phyloP scores from a whole-genome alignment of 2,329 filamentous ascomycete genomes.

The Sporothrix inflata region DNA sequence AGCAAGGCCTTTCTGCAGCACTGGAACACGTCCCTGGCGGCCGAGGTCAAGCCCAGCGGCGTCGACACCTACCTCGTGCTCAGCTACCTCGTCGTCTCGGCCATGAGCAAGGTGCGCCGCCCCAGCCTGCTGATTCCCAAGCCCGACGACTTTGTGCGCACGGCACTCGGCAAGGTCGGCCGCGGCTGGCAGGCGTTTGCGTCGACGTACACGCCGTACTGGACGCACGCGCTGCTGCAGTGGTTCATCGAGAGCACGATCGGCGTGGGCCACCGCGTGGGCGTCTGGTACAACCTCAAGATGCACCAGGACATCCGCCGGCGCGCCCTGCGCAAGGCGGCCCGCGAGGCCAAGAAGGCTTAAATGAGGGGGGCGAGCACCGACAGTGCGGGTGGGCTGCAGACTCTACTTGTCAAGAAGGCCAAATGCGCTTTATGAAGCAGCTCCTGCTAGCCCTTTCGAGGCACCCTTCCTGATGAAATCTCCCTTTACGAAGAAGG shows the following conservation, averaged over 20 bases:
- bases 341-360: conserved; percentile 75
- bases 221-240: conserved; percentile 87
- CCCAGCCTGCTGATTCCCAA: conserved; percentile 77
- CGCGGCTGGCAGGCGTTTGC: conserved; percentile 78
- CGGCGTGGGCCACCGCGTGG: conserved; percentile 53
- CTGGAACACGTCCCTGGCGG: conserved; percentile 85
- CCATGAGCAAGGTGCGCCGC: conserved; percentile 94
- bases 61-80: conserved; percentile 91
- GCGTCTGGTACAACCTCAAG: conserved; percentile 56
- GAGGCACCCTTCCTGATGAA: background rate
- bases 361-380: background rate
- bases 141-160: conserved; percentile 78
- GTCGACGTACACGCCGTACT: conserved; percentile 88
- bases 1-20: conserved; percentile 98
- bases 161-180: conserved; percentile 80
- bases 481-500: background rate
- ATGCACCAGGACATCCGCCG: conserved; percentile 85
- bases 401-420: background rate
- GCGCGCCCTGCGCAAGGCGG: conserved; percentile 80
- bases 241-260: conserved; percentile 71
- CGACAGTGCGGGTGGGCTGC: background rate
- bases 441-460: background rate
- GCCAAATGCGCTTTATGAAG: background rate
- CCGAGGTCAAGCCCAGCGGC: conserved; percentile 78
- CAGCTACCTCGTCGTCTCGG: conserved; percentile 89